These are phyloP conservation scores for Dissoconium aciculare DNA, from an alignment of 2,329 filamentous ascomycete genomes.

Conservation along the genomic window DNA sequence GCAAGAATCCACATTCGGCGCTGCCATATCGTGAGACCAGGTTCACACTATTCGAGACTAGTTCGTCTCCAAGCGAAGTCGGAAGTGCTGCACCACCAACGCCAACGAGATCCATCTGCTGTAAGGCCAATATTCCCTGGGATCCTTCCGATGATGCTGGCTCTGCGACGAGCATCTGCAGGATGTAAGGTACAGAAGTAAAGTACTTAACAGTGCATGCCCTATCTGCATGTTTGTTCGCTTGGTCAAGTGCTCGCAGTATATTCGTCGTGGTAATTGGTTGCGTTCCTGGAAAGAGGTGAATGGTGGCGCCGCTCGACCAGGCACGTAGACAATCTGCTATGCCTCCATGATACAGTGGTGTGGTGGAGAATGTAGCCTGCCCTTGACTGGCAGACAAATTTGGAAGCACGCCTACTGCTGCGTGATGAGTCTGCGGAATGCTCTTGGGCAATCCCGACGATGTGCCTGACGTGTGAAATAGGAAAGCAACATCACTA, in stretches of 20 bases:
- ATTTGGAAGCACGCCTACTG: slow-evolving; percentile 39
- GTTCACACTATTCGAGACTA: slow-evolving; percentile 38
- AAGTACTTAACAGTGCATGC: slow-evolving; percentile 42
- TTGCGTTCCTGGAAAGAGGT: slow-evolving; percentile 45
- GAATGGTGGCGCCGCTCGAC: slow-evolving; percentile 45
- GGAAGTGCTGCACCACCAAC: slow-evolving; percentile 49
- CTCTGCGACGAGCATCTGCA: slow-evolving; percentile 38
- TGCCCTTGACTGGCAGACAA: slow-evolving; percentile 25
- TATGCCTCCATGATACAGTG: slow-evolving; percentile 50
- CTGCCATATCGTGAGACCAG: slow-evolving; percentile 50
- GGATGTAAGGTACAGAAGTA: slow-evolving; percentile 45
- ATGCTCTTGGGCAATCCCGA: slow-evolving; percentile 50
- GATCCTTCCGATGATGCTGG: too few relatives aligned
- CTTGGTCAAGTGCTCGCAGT: slow-evolving; percentile 31
- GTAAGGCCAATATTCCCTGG: slow-evolving; percentile 30
- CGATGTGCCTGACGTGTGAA: slow-evolving; percentile 52
- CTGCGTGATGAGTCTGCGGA: slow-evolving; percentile 41
- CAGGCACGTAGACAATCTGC: slow-evolving; percentile 48
- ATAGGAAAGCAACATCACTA: slow-evolving; percentile 39
- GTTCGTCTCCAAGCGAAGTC: slow-evolving; percentile 35
- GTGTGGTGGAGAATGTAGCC: slow-evolving; percentile 50
- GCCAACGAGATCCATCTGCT: slow-evolving; percentile 45
- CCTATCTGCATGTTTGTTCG: slow-evolving; percentile 16
- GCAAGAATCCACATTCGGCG: slow-evolving; percentile 50
- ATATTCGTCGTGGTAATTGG: slow-evolving; percentile 45